These are phyloP conservation scores for Boeremia lycopersici DNA, from an alignment of 2,329 filamentous ascomycete genomes.

Conservation along the genomic window DNA sequence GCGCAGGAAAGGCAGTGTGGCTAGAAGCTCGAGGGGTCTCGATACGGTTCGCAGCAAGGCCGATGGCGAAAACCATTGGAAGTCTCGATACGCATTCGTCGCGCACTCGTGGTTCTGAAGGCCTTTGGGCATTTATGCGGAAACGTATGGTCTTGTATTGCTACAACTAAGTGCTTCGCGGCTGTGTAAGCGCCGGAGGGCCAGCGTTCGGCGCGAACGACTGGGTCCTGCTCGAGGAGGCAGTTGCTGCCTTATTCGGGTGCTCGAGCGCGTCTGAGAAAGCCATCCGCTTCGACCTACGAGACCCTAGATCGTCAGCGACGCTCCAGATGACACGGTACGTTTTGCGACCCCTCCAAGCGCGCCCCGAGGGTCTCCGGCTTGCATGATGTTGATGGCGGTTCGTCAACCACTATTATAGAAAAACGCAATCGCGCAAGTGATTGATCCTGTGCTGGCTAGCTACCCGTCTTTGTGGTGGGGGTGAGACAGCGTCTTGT, in stretches of 20 bases:
- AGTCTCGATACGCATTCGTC: slow-evolving; percentile 18
- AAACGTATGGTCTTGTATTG: slow-evolving; percentile 37
- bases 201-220: slow-evolving; percentile 19
- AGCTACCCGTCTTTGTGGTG: slow-evolving; percentile 11
- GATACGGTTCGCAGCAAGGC: slow-evolving; percentile 14
- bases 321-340: slow-evolving; percentile 14
- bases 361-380: neutral
- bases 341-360: neutral
- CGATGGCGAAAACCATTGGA: slow-evolving; percentile 16
- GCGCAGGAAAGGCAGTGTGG: slow-evolving; percentile 8
- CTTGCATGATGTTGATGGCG: neutral
- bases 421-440: neutral
- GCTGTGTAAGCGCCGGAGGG: slow-evolving; percentile 30
- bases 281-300: slow-evolving; percentile 14
- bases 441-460: neutral
- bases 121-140: neutral
- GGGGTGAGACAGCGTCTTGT: slow-evolving; percentile 17
- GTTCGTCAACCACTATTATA: no score
- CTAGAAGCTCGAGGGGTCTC: slow-evolving; percentile 19
- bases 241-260: slow-evolving; percentile 2
- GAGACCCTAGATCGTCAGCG: slow-evolving; percentile 26
- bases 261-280: slow-evolving; percentile 4
- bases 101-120: slow-evolving; percentile 19
- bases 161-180: slow-evolving; percentile 35
- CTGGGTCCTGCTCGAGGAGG: slow-evolving; percentile 20